A percentile compares a stretch with the other conserved stretches of the same genome.
phyloP scores from a whole-genome alignment of 2,329 filamentous ascomycete species.

The Ascocoryne sarcoides region DNA sequence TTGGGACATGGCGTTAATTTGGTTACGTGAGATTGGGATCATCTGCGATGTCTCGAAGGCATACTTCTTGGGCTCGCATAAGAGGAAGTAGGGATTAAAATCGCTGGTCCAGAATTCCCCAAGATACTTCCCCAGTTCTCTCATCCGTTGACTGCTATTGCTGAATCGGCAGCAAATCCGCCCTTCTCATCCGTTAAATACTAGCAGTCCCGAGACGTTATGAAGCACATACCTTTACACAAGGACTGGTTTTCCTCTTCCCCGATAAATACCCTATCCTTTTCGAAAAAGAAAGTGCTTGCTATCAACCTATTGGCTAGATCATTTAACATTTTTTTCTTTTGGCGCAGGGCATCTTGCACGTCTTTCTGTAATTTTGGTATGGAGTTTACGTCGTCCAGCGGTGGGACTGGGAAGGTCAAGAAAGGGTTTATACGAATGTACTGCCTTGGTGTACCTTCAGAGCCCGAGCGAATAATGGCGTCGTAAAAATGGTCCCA shows the following conservation, averaged over 20 bases:
- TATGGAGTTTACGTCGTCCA: neutral
- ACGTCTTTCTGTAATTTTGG: neutral
- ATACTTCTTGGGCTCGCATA: neutral
- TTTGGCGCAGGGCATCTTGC: neutral
- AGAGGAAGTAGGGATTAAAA: neutral
- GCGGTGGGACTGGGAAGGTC: neutral
- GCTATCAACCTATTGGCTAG: slow-evolving; percentile 2
- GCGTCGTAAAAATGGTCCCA: slow-evolving; percentile 1
- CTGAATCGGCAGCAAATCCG: neutral
- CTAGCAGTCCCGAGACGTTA: neutral
- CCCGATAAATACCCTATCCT: neutral
- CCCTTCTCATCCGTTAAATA: neutral
- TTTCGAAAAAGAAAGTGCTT: slow-evolving; percentile 4
- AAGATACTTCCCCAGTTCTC: neutral
- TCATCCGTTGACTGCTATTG: neutral
- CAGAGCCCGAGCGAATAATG: neutral
- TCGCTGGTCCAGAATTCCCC: neutral
- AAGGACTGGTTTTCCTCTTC: neutral
- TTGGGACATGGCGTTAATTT: neutral
- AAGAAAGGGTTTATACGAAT: slow-evolving; percentile 3
- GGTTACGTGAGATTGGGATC: neutral
- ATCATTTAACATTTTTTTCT: neutral
- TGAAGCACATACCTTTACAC: neutral
- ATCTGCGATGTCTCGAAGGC: neutral
- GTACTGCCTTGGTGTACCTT: neutral